Evolutionary conservation across 129 eudicot genomes (phyloP).

Genomic region (Ambrosia artemisiifolia): DNA sequence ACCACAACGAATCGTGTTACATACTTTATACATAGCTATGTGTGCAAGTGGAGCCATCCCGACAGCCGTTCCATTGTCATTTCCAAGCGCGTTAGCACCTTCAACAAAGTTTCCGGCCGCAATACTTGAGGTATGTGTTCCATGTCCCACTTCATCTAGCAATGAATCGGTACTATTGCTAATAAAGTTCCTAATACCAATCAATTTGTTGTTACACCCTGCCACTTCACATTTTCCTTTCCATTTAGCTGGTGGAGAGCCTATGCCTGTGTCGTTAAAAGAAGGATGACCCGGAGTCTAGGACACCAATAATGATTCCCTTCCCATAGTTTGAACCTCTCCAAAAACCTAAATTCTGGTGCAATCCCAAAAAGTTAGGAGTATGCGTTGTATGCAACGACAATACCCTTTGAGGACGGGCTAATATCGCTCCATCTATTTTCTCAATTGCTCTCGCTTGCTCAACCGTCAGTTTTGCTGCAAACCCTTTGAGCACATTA

Average conservation of each 20-base stretch:
- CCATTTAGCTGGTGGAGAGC: constrained; percentile 46
- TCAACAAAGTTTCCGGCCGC: constrained; percentile 50
- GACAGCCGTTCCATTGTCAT: constrained; percentile 42
- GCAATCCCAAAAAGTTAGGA: constrained; percentile 40
- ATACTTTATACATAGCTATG: constrained; percentile 45
- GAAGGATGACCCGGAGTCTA: constrained; percentile 40
- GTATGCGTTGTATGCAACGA: constrained; percentile 47
- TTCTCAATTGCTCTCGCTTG: constrained; percentile 28
- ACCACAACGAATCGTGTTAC: constrained; percentile 22
- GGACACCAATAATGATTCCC: constrained; percentile 36
- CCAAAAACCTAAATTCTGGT: constrained; percentile 33
- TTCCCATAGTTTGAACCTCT: constrained; percentile 37
- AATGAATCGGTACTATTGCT: constrained; percentile 1
- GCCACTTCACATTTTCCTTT: constrained; percentile 35
- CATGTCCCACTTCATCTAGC: constrained; percentile 43
- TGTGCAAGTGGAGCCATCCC: constrained; percentile 59
- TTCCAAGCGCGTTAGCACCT: constrained; percentile 40
- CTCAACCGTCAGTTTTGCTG: constrained; percentile 30
- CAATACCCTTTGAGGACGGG: constrained; percentile 30
- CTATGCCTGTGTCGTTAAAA: constrained; percentile 28
- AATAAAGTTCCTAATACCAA: constrained; percentile 28
- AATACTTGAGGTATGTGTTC: constrained; percentile 45
- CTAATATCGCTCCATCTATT: constrained; percentile 38
- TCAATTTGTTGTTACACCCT: constrained; percentile 38
- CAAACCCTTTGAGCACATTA: constrained; percentile 39